Base-by-base conservation (phyloP, 169 alveolate species). In the Plasmodium ovale region DNA sequence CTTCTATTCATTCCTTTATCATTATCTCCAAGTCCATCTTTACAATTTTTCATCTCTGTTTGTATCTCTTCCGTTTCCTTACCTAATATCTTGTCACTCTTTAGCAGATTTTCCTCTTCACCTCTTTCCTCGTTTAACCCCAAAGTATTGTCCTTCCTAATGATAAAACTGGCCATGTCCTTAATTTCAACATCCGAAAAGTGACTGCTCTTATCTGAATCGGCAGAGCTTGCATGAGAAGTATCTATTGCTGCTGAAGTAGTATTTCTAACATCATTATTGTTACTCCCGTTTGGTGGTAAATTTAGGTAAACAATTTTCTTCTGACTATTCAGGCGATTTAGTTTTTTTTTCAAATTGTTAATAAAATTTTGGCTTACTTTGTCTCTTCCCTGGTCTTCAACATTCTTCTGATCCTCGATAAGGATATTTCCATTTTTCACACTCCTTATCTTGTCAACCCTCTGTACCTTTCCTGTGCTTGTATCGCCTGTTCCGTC, bases 261-360 rank as follows among this genome's bases (percentile, higher is more conserved):
- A 7, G 25, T 2, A 19, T 47, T 47, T 47, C 2, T 10, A 54
- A 1, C 25, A 7, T 0, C 12, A 19, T 54, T 19, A n/a, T 54
- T n/a, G 25, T 54, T 54, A 54, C 25, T n/a, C 27, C 27, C 35
- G 9, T 70, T 25, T 47, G 25, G 25, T 14, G 82, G 82, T 35
- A 65, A 64, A 65, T 82, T 82, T 58, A 82, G 65, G 65, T 82
- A 82, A 23, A 35, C 60, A 67, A 82, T 82, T 9, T 82, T 47
- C 51, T 49, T 64, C 42, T 82, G 64, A 65, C 51, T 82, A 10
- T 82, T 53, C 14, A 82, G 23, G 29, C 90, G 90, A 23, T 37
- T 58, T 51, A 82, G 37, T 56, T 82, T 82, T 2, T 82, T 56
- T 70, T 82, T 60, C 25, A 82, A 39, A 58, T 54, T 65, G 27